Conservation (phyloP, 768 basidiomycete species). For the Brasilioporus rufonigricans region DNA sequence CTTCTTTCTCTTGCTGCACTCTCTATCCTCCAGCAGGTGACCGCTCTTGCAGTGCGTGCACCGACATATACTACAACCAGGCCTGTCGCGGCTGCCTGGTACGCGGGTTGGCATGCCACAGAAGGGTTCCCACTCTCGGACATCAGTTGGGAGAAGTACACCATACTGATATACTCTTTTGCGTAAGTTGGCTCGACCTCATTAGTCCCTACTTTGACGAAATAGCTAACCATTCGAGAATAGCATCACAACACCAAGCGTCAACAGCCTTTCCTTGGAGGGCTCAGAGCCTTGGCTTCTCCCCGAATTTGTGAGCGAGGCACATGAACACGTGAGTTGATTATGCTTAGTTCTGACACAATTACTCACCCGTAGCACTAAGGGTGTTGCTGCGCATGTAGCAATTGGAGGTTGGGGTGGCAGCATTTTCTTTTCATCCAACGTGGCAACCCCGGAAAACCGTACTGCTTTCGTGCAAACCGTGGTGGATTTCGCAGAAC, state of each 20-base stretch:
- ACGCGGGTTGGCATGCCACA: constrained; percentile 37
- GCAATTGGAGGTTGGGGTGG: not conserved
- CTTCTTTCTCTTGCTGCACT: not conserved
- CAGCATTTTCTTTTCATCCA: not conserved
- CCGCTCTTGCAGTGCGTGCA: not conserved
- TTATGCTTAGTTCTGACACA: not conserved
- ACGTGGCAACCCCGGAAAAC: not conserved
- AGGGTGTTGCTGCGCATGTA: not conserved
- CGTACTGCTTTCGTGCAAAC: not conserved
- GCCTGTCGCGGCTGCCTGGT: constrained; percentile 57
- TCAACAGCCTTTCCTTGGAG: constrained; percentile 30
- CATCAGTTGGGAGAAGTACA: constrained; percentile 73
- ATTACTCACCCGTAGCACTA: not conserved
- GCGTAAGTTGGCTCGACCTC: constrained; percentile 39
- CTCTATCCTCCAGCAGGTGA: not conserved
- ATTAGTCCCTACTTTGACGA: not conserved
- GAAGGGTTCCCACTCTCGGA: constrained; percentile 49
- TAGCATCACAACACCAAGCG: constrained; percentile 36
- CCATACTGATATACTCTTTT: constrained; percentile 66
- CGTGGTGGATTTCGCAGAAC: not conserved
- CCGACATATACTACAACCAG: not conserved
- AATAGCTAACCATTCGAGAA: not conserved
- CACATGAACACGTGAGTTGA: constrained; percentile 35
- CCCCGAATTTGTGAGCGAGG: constrained; percentile 53
- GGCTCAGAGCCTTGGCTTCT: constrained; percentile 49